phyloP scores from a whole-genome alignment of 495 filamentous ascomycete genomes.

The Aspergillus bridgeri region DNA sequence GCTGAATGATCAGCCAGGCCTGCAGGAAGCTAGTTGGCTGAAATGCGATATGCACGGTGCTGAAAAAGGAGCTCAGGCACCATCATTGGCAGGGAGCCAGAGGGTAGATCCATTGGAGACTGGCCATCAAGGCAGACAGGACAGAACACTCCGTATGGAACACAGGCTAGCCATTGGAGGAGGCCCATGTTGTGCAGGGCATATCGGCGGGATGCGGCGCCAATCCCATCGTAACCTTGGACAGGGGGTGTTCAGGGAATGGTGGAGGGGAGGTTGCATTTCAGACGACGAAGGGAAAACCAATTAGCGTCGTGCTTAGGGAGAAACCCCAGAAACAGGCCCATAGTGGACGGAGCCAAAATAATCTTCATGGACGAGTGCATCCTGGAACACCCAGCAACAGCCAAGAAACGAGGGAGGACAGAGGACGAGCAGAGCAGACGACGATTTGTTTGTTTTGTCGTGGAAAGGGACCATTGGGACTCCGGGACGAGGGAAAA shows the following conservation, averaged over 20 bases:
- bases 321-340: not conserved
- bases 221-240: constrained; percentile 24
- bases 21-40: constrained; percentile 28
- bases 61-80: constrained; percentile 15
- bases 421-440: no score
- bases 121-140: constrained; percentile 1
- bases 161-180: constrained; percentile 12
- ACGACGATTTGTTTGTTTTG: no score
- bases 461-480: no score
- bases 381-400: not conserved
- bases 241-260: constrained; percentile 15
- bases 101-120: constrained; percentile 11
- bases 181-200: constrained; percentile 25
- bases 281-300: constrained; percentile 9
- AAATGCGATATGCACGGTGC: constrained; percentile 18
- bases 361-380: not conserved
- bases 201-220: constrained; percentile 22
- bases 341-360: not conserved
- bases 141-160: constrained; percentile 6
- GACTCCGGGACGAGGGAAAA: no score
- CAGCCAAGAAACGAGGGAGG: not conserved
- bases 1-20: constrained; percentile 23
- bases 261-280: constrained; percentile 20
- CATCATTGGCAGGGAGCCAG: constrained; percentile 15
- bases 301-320: not conserved